These are phyloP conservation scores for Cardamine chenopodiifolia DNA, from an alignment of 345 rosid genomes.

Conservation along the genomic window DNA sequence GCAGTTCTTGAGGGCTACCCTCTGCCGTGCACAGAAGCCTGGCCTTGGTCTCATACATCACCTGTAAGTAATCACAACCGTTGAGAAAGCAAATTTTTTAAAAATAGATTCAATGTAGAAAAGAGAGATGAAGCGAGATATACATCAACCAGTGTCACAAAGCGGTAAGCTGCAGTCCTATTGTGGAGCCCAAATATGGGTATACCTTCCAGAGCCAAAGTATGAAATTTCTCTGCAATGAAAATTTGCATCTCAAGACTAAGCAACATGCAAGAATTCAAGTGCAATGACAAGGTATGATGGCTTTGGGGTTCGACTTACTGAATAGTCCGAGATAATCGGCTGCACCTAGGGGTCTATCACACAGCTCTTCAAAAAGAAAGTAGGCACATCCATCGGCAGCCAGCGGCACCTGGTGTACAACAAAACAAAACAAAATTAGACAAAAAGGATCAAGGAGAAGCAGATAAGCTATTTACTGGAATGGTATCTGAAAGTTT, in stretches of 20 bases:
- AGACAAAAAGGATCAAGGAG: neutral
- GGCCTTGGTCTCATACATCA: slow-evolving; percentile 88
- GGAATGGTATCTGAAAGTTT: slow-evolving; percentile 3
- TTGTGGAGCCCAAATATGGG: slow-evolving; percentile 87
- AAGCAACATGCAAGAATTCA: slow-evolving; percentile 12
- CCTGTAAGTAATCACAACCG: slow-evolving; percentile 49
- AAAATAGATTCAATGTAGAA: neutral
- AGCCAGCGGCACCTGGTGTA: slow-evolving; percentile 70
- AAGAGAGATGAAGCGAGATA: slow-evolving; percentile 27
- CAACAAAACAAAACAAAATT: neutral
- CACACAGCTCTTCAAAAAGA: slow-evolving; percentile 87
- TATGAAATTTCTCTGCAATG: slow-evolving; percentile 85
- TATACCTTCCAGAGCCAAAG: slow-evolving; percentile 83
- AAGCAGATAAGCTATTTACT: slow-evolving; percentile 10
- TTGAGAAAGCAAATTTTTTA: slow-evolving; percentile 6
- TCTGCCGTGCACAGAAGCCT: slow-evolving; percentile 87
- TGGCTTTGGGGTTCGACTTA: slow-evolving; percentile 46
- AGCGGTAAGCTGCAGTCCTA: slow-evolving; percentile 91
- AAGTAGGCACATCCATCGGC: slow-evolving; percentile 96
- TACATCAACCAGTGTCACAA: slow-evolving; percentile 96
- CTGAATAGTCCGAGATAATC: slow-evolving; percentile 97
- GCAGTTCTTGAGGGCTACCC: slow-evolving; percentile 76
- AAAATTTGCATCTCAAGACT: slow-evolving; percentile 30
- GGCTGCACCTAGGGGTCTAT: slow-evolving; percentile 92
- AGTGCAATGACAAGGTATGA: slow-evolving; percentile 7